phyloP scores from a whole-genome alignment of 768 basidiomycete species.

The Dentipellis sp. region DNA sequence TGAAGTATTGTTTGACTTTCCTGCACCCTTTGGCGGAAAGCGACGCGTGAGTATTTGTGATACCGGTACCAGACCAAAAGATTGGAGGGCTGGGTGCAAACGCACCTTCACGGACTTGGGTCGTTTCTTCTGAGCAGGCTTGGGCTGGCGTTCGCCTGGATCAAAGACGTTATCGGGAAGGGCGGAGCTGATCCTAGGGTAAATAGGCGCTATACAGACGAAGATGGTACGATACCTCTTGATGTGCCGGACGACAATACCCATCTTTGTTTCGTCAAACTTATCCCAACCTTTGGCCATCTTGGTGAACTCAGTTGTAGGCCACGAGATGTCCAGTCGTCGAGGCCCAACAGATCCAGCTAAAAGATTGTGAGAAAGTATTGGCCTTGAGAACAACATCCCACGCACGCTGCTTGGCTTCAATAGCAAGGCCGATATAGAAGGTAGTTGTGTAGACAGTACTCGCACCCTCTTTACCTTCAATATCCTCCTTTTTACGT shows the following conservation, averaged over 20 bases:
- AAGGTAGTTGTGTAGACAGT: constrained; percentile 95
- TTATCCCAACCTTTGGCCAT: constrained; percentile 94
- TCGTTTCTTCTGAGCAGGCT: constrained; percentile 56
- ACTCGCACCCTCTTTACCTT: constrained; percentile 64
- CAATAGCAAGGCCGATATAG: constrained; percentile 90
- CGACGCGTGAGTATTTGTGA: not conserved
- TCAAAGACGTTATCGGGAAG: constrained; percentile 82
- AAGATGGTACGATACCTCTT: constrained; percentile 50
- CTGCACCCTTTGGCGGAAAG: constrained; percentile 3
- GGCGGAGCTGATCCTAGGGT: constrained; percentile 38
- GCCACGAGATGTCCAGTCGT: constrained; percentile 92
- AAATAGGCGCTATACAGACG: constrained; percentile 4
- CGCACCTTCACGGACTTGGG: constrained; percentile 53
- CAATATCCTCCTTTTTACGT: constrained; percentile 71
- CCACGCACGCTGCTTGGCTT: constrained; percentile 78
- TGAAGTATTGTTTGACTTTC: constrained; percentile 10
- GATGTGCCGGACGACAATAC: constrained; percentile 87
- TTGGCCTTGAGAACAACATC: constrained; percentile 4
- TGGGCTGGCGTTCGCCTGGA: constrained; percentile 68
- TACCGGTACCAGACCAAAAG: not conserved
- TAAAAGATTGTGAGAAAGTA: constrained; percentile 20
- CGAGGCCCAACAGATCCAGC: constrained; percentile 72
- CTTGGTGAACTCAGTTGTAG: constrained; percentile 91
- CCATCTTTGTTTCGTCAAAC: constrained; percentile 88
- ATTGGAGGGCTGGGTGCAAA: constrained; percentile 5